These are phyloP conservation scores for Panaeolus cyanescens DNA, from an alignment of 768 basidiomycete species.

Conservation along the genomic window DNA sequence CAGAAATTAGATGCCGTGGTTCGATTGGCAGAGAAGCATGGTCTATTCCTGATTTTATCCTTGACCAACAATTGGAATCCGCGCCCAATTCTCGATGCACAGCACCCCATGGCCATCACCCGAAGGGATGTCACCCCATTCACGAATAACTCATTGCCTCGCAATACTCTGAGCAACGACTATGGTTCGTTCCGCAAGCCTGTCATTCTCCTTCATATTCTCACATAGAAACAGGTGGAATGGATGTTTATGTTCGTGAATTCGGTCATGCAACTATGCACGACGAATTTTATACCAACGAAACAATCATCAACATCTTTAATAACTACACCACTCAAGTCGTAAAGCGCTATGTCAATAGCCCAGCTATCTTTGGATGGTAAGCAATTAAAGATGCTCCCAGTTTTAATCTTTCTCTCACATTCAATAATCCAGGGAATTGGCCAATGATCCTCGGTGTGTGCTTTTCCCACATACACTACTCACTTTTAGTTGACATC, in stretches of 20 bases:
- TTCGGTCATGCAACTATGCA: conserved; percentile 43
- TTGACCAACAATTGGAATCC: conserved; percentile 69
- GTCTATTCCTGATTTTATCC: conserved; percentile 52
- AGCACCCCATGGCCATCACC: conserved; percentile 16
- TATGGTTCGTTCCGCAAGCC: conserved; percentile 43
- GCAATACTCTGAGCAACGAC: conserved; percentile 62
- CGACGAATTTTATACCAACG: conserved; percentile 61
- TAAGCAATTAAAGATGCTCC: conserved; percentile 19
- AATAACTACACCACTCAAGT: conserved; percentile 58
- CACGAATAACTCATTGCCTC: conserved; percentile 43
- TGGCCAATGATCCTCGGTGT: conserved; percentile 69
- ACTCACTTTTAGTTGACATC: conserved; percentile 7
- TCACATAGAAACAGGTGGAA: conserved; percentile 45
- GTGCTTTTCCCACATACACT: neutral
- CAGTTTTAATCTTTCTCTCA: neutral
- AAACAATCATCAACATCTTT: conserved; percentile 50
- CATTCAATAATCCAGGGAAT: conserved; percentile 43
- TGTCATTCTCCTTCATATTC: conserved; percentile 10
- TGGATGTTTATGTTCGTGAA: conserved; percentile 65
- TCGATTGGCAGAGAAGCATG: conserved; percentile 52
- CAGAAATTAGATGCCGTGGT: conserved; percentile 64
- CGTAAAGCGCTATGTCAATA: conserved; percentile 56
- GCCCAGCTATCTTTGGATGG: conserved; percentile 55
- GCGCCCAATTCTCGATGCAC: conserved; percentile 29
- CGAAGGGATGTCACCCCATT: conserved; percentile 29